These are phyloP conservation scores for Cenchrus americanus DNA, from an alignment of 176 grass and related monocot genomes.

Conservation along the genomic window DNA sequence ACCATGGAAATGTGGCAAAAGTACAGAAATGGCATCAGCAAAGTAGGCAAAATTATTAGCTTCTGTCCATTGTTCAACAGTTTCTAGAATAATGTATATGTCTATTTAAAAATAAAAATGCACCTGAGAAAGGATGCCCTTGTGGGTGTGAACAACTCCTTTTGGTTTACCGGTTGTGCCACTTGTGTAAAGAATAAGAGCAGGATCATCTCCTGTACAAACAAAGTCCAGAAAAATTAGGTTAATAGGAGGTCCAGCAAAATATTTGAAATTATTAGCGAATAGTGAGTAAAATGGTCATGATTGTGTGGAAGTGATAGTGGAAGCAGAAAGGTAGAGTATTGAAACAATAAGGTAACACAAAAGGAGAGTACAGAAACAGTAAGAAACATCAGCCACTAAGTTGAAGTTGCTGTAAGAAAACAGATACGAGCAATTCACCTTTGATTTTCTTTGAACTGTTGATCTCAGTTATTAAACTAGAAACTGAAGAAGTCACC, in stretches of 20 bases:
- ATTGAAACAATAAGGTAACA: background rate
- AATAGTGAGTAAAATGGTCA: background rate
- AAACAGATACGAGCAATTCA: conserved; percentile 17
- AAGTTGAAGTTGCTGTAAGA: background rate
- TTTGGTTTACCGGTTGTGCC: conserved; percentile 98
- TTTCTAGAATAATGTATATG: background rate
- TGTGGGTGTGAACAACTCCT: conserved; percentile 92
- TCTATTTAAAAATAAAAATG: conserved; percentile 35
- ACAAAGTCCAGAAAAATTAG: conserved; percentile 28
- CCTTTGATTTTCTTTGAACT: conserved; percentile 55
- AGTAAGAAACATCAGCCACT: conserved; percentile 24
- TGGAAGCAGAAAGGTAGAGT: background rate
- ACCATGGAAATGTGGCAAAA: conserved; percentile 6
- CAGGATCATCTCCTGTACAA: conserved; percentile 82
- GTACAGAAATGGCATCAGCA: conserved; percentile 20
- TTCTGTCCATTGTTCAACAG: background rate
- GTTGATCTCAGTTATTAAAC: conserved; percentile 63
- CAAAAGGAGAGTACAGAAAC: background rate
- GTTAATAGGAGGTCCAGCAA: conserved; percentile 10
- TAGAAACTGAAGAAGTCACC: conserved; percentile 49
- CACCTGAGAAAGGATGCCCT: conserved; percentile 84
- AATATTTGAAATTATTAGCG: conserved; percentile 15
- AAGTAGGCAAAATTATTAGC: conserved; percentile 17
- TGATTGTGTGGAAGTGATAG: background rate
- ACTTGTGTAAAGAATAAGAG: conserved; percentile 97